Conservation (phyloP, 129 eudicot species). For the Centrapalus pauciflorus region DNA sequence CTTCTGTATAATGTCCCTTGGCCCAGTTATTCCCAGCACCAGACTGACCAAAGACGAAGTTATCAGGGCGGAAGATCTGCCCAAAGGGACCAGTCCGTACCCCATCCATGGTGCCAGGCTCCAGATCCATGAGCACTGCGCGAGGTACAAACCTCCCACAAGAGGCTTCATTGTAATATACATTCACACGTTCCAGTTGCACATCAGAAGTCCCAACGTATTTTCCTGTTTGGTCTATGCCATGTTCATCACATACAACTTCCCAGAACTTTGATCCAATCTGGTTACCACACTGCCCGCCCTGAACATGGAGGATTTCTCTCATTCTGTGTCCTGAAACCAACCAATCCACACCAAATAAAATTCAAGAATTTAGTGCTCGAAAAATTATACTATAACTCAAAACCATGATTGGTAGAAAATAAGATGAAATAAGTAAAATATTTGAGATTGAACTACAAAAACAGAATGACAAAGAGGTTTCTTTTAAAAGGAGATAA, state of each 20-base stretch:
- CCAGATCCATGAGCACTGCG: conserved; percentile 63
- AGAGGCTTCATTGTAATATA: conserved; percentile 55
- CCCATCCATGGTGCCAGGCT: conserved; percentile 63
- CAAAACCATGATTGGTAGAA: no score
- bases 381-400: no score
- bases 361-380: background rate
- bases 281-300: conserved; percentile 64
- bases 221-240: conserved; percentile 51
- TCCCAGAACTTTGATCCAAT: conserved; percentile 66
- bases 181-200: conserved; percentile 58
- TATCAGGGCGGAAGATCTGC: conserved; percentile 57
- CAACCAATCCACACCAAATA: no score
- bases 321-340: conserved; percentile 37
- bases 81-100: conserved; percentile 59
- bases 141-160: conserved; percentile 58
- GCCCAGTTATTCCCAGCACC: conserved; percentile 71
- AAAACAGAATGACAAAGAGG: no score
- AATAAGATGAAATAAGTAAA: no score
- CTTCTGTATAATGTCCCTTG: conserved; percentile 61
- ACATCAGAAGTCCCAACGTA: conserved; percentile 42
- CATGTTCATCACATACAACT: conserved; percentile 58
- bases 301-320: conserved; percentile 56
- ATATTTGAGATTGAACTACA: no score
- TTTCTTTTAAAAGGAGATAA: no score
- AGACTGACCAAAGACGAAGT: conserved; percentile 58